These are phyloP conservation scores for Oxyria digyna DNA, from an alignment of 148 eudicot genomes.

Conservation along the genomic window DNA sequence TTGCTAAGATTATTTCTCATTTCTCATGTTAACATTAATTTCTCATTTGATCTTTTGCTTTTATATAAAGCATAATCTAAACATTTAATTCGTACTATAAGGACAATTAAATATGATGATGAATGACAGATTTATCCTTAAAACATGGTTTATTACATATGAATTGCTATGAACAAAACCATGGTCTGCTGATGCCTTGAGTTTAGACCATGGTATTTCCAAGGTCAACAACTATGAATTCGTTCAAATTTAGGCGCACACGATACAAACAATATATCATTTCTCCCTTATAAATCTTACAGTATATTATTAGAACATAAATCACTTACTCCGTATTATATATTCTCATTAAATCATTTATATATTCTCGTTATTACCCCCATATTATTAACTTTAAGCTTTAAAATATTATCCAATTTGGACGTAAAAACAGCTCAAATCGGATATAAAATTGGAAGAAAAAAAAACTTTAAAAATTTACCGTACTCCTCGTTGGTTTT, in stretches of 20 bases:
- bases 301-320: too few species aligned
- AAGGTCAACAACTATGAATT: conserved; percentile 1
- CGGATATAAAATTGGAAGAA: too few species aligned
- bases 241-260: background rate
- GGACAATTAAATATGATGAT: background rate
- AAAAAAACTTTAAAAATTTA: too few species aligned
- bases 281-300: too few species aligned
- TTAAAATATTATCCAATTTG: too few species aligned
- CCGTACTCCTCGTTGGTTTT: too few species aligned
- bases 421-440: too few species aligned
- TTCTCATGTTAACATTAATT: too few species aligned
- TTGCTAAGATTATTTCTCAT: too few species aligned
- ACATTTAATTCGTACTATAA: background rate
- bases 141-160: background rate
- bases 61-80: background rate
- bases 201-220: background rate
- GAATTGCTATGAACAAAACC: background rate
- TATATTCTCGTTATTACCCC: background rate
- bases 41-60: too few species aligned
- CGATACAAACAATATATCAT: background rate
- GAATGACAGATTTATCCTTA: background rate
- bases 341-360: too few species aligned
- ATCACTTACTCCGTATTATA: too few species aligned
- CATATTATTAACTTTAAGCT: background rate
- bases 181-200: background rate